Percentiles rank a stretch among this genome's conserved stretches.
Evolutionary conservation across 2,329 filamentous ascomycete species (phyloP).

Genomic region (Penicillium sp.): DNA sequence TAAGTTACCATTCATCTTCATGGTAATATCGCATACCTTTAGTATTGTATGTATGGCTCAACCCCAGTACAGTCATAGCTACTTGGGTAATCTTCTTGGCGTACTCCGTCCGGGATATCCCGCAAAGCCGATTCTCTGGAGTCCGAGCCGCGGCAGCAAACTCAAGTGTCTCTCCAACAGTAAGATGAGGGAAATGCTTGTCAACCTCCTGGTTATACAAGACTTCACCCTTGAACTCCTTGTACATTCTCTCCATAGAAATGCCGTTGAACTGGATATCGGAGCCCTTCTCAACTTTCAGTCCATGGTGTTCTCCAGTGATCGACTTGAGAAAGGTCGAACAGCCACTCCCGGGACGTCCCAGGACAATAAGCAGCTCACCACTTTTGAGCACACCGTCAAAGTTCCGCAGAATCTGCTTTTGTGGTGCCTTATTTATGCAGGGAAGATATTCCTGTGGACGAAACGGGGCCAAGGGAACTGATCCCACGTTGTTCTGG

Average conservation of each 20-base stretch:
- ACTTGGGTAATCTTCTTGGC: slow-evolving; percentile 41
- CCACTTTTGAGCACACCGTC: slow-evolving; percentile 54
- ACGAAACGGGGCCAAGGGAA: slow-evolving; percentile 59
- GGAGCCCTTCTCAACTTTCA: slow-evolving; percentile 67
- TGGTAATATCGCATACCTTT: slow-evolving; percentile 33
- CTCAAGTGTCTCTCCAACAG: slow-evolving; percentile 57
- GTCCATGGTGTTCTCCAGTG: slow-evolving; percentile 77
- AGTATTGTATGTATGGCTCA: slow-evolving; percentile 46
- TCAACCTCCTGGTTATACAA: slow-evolving; percentile 45
- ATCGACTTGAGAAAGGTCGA: slow-evolving; percentile 84
- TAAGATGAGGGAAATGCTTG: slow-evolving; percentile 58
- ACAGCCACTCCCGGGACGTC: slow-evolving; percentile 54
- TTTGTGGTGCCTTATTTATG: slow-evolving; percentile 49
- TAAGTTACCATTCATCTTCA: neutral
- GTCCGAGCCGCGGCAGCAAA: slow-evolving; percentile 57
- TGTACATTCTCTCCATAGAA: slow-evolving; percentile 71
- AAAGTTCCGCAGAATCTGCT: slow-evolving; percentile 57
- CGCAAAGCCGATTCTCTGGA: slow-evolving; percentile 43
- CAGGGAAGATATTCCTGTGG: slow-evolving; percentile 54
- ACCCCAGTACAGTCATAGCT: slow-evolving; percentile 43
- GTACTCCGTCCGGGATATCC: slow-evolving; percentile 45
- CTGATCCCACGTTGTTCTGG: slow-evolving; percentile 65
- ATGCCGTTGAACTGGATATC: slow-evolving; percentile 75
- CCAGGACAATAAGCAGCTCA: slow-evolving; percentile 44
- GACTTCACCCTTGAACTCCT: slow-evolving; percentile 47